Evolutionary conservation across 768 basidiomycete species (phyloP).

Genomic region (Leccinum barrowsii): DNA sequence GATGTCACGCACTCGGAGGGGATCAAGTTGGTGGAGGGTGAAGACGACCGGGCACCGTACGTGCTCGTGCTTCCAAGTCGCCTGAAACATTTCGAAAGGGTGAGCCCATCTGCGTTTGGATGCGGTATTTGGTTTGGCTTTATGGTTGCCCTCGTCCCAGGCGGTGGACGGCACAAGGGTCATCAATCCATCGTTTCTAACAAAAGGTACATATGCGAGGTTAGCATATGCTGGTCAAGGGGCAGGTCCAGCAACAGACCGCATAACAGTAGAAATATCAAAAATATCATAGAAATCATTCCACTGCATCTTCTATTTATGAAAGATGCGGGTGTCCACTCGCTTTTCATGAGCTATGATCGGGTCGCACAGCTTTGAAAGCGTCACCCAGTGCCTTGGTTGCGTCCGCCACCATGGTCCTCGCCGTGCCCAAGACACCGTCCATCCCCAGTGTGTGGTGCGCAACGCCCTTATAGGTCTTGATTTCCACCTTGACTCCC

Average conservation of each 20-base stretch:
- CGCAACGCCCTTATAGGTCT: constrained; percentile 55
- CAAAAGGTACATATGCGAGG: constrained; percentile 54
- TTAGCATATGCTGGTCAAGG: constrained; percentile 34
- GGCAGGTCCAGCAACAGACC: constrained; percentile 26
- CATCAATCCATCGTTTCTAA: constrained; percentile 84
- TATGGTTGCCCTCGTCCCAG: constrained; percentile 37
- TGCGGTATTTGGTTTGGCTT: not conserved
- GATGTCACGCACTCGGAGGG: constrained; percentile 76
- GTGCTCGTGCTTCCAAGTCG: constrained; percentile 85
- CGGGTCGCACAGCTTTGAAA: constrained; percentile 3
- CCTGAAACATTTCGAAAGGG: constrained; percentile 89
- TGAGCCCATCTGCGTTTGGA: constrained; percentile 27
- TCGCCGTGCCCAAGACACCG: constrained; percentile 30
- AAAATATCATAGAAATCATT: constrained; percentile 21
- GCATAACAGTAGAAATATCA: constrained; percentile 26
- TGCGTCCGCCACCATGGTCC: constrained; percentile 19
- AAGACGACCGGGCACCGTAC: constrained; percentile 61
- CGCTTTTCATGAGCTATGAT: not conserved
- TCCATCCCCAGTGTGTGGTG: constrained; percentile 75
- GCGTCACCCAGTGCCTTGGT: constrained; percentile 19
- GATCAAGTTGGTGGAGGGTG: constrained; percentile 34
- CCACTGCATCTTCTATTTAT: not conserved
- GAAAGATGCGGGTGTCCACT: not conserved
- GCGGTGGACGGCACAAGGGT: constrained; percentile 70
- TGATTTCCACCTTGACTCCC: constrained; percentile 52